phyloP scores from a whole-genome alignment of 2,329 filamentous ascomycete species.

The Aspergillus persii region DNA sequence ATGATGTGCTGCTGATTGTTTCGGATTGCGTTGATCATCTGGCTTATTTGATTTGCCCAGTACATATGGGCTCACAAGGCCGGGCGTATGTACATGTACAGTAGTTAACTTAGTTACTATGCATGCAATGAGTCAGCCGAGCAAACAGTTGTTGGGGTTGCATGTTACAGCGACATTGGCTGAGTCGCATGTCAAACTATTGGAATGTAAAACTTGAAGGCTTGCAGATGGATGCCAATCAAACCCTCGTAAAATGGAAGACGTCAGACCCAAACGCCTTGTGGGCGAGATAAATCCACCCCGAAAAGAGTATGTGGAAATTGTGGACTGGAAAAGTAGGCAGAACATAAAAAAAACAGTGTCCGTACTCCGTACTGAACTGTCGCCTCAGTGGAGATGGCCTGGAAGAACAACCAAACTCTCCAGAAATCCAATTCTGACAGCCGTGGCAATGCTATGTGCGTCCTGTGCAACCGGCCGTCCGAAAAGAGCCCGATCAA shows the following conservation, averaged over 20 bases:
- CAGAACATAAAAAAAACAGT: background rate
- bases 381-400: background rate
- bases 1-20: slow-evolving; percentile 3
- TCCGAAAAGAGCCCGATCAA: slow-evolving; percentile 4
- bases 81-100: background rate
- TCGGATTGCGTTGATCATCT: slow-evolving; percentile 5
- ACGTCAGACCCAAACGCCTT: background rate
- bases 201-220: background rate
- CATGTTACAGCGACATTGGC: background rate
- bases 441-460: slow-evolving; percentile 1
- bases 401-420: background rate
- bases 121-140: background rate
- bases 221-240: background rate
- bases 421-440: background rate
- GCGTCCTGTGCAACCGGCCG: background rate
- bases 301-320: background rate
- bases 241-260: background rate
- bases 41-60: background rate
- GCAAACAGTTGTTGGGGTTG: background rate
- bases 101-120: too few species aligned
- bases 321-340: background rate
- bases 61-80: background rate
- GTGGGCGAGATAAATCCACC: background rate
- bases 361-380: background rate
- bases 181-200: background rate